These are phyloP conservation scores for Nemania abortiva DNA, from an alignment of 2,329 filamentous ascomycete species.

Conservation along the genomic window DNA sequence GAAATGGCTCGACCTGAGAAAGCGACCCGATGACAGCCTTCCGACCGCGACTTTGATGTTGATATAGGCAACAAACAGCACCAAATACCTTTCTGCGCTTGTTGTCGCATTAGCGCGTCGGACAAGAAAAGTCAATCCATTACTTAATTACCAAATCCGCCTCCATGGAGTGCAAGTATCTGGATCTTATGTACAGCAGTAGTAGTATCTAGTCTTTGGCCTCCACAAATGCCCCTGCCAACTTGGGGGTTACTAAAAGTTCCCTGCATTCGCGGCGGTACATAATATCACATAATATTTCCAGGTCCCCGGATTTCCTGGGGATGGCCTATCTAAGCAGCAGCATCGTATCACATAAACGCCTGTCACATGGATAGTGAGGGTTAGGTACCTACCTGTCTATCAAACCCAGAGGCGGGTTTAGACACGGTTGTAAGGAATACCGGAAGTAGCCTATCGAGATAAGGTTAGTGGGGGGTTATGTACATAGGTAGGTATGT, in stretches of 20 bases:
- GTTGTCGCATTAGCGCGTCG: not conserved
- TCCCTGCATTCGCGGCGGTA: not conserved
- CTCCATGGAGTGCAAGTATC: not conserved
- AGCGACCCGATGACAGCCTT: not conserved
- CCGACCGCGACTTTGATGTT: not conserved
- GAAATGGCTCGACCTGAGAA: not conserved
- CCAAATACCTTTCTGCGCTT: not conserved
- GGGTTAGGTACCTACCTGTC: not conserved
- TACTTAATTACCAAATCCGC: not conserved
- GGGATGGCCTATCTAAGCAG: not conserved
- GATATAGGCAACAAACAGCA: not conserved
- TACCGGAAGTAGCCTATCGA: not conserved
- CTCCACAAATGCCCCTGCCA: not conserved
- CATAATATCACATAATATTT: not conserved
- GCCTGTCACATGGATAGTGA: not conserved
- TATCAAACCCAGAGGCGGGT: not conserved
- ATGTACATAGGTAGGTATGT: not conserved
- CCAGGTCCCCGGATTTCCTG: not conserved
- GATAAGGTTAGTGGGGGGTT: not conserved
- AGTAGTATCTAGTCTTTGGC: no score
- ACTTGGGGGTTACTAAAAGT: not conserved
- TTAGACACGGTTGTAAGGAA: not conserved
- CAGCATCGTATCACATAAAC: conserved; percentile 1
- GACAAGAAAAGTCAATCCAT: not conserved
- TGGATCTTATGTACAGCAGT: not conserved